Base-by-base conservation (phyloP, 2,329 filamentous ascomycete species). In the Ceratocystis ficicola region DNA sequence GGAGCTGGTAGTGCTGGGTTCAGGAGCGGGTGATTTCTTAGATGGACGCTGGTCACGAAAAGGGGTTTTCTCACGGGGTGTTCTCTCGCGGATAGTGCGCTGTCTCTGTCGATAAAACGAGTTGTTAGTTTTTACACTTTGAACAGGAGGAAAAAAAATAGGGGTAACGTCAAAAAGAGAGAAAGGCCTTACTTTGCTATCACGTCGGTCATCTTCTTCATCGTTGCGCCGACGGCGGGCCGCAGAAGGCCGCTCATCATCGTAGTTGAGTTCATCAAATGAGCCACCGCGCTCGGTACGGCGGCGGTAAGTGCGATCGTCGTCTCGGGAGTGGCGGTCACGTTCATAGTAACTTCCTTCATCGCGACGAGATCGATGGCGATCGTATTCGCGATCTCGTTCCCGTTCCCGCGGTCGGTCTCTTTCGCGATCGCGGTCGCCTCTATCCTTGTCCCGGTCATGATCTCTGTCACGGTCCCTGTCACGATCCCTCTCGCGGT, bases 241-340 rank as follows among this genome's bases (percentile, higher is more conserved):
- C 2, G 78, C 76, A 76, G 83, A 74, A 76, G 88, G 77, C 71
- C 82, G 78, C 75, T 87, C 79, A 74, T 93, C 90, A 68, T 93
- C 91, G 74, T 96, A 96, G 72, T 95, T 92, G 67, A 97, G 82
- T 74, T 95, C 91, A 72, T 95, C 91, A 68, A 90, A 86, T 70
- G 86, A 86, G 70, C 88, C 87, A 71, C 87, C 84, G 55, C 90
- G 87, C 72, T 91, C 90, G 68, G 76, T 76, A 67, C 90, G 90
- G 70, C 92, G 89, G 67, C 90, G 86, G 75, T 96, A 96, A 64
- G 88, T 80, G 68, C 90, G 85, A 74, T 96, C 92, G 70, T 91
- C 88, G 73, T 97, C 93, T 62, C 92, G 85, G 70, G 94, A 90
- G 68, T 91, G 84, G 65, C 92, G 83, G 76, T 96, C 93, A 65